Evolutionary conservation across 352 stramenopile species (phyloP), one percentile per base, ranked within the genome.

Genomic region (Phytophthora europaea): DNA sequence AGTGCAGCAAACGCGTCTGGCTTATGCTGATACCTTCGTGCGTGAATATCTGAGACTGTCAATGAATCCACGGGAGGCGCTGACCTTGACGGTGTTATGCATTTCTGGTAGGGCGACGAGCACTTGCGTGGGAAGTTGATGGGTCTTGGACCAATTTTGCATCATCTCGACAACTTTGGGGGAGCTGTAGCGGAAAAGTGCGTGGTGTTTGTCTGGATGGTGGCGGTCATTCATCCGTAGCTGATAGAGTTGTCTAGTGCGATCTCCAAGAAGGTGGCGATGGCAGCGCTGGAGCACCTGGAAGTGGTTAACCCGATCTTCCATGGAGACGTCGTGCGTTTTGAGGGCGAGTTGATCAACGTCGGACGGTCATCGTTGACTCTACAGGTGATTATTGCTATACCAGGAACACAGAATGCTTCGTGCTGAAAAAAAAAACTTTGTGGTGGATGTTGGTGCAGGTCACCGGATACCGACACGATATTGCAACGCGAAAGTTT

Each of bases 21-120:
- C 80, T 7, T 87, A 82, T 70, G 71, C 79, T 9, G 81, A 87
- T n/a, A 84, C 84, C 62, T 67, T 89, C n/a, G 76, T 83, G 45
- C 18, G 71, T 65, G 16, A 16, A 16, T 22, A 22, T 31, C 28
- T 31, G 28, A 31, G 12, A 22, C 31, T 31, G 18, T n/a, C 3
- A 9, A n/a, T 47, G 13, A 8, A n/a, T 47, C 38, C 16, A 9
- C 3, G 18, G 28, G 28, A 31, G 28, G 2, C 28, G 38, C 38
- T 47, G 38, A 47, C 23, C 10, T 43, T 26, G 8, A 23, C 20
- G 16, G 10, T 50, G 50, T 22, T 26, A 6, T 16, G 36, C 9
- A 7, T 20, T 57, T 45, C 1, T 13, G 59, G 48, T 36, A 88
- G 82, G 80, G 82, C 16, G 73, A 84, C 50, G 82, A 88, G 31